Base-by-base conservation (phyloP, 257 asterid genomes). In the Plectranthus barbatus region DNA sequence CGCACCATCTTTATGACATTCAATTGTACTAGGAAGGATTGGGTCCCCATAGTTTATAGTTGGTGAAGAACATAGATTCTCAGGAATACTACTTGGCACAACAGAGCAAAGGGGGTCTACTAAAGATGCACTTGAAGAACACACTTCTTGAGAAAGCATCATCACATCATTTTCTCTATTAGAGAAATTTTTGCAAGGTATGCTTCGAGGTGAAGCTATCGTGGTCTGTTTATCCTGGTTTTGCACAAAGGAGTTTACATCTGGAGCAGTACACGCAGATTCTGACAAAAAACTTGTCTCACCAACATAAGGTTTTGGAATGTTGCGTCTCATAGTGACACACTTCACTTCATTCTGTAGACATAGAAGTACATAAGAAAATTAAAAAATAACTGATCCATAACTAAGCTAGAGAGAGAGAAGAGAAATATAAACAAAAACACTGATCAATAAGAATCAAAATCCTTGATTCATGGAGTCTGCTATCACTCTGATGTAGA, bases 271-370 rank as follows among this genome's bases (percentile, higher is more conserved):
- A 73, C 68, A 79, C 26, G 80, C 93, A 52, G 96, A 86, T 74
- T 88, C 96, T 52, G 95, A 84, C 47, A 88, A 76, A 79, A 75
- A 86, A 74, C 93, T 88, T 56, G 92, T 84, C 83, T 82, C 88
- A 23, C 77, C 79, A 68, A 68, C 77, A 72, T 84, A 84, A 74
- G 87, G 86, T 55, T 60, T 24, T 20, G 83, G 82, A 46, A 86
- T 80, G 70, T 44, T 62, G 73, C 61, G 55, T 67, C 56, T 66
- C 66, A 54, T 53, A 52, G 76, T 73, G 60, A 71, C 59, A 21
- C 55, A 56, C 56, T 40, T 68, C 73, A 36, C 65, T 65, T 83
- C 86, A 72, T 79, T 77, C 88, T 77, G 76, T 66, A 46, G 66
- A 41, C 68, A 56, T 64, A 64, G 24, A 64, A 21, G 49, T 55